Evolutionary conservation across 805 yeast genomes (phyloP).

Genomic region (Kodamaea jinghongensis): DNA sequence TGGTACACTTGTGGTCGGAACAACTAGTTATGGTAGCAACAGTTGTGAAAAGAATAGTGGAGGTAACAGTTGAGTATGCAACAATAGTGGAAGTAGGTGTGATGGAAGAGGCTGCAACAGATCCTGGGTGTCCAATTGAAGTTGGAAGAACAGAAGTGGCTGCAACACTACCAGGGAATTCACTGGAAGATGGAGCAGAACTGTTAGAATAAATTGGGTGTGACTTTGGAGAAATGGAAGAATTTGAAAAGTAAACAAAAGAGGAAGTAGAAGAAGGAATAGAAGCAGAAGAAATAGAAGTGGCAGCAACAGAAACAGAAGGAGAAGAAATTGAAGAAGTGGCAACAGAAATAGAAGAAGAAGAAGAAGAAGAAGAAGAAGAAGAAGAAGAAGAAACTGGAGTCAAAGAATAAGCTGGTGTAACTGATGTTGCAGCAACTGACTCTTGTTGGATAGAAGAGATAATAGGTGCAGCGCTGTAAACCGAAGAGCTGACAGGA

Average conservation of each 20-base stretch:
- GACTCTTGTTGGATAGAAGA: too few relatives aligned
- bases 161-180: neutral
- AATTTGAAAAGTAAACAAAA: too few relatives aligned
- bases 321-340: neutral
- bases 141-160: neutral
- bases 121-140: neutral
- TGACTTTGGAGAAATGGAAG: neutral
- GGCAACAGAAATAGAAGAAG: neutral
- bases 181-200: too few relatives aligned
- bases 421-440: too few relatives aligned
- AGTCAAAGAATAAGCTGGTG: neutral
- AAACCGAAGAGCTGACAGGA: too few relatives aligned
- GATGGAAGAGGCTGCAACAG: conserved; percentile 2
- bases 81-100: neutral
- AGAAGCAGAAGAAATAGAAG: conserved; percentile 3
- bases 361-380: neutral
- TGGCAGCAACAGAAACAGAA: conserved; percentile 1
- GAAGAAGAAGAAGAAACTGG: neutral
- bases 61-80: conserved; percentile 1
- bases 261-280: too few relatives aligned
- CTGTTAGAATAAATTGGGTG: too few relatives aligned
- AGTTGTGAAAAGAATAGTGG: conserved; percentile 13
- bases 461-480: conserved; percentile 1
- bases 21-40: conserved; percentile 21
- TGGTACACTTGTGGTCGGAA: conserved; percentile 17